phyloP scores from a whole-genome alignment of 1,284 basidiomycete genomes.

The Trametes sp. region DNA sequence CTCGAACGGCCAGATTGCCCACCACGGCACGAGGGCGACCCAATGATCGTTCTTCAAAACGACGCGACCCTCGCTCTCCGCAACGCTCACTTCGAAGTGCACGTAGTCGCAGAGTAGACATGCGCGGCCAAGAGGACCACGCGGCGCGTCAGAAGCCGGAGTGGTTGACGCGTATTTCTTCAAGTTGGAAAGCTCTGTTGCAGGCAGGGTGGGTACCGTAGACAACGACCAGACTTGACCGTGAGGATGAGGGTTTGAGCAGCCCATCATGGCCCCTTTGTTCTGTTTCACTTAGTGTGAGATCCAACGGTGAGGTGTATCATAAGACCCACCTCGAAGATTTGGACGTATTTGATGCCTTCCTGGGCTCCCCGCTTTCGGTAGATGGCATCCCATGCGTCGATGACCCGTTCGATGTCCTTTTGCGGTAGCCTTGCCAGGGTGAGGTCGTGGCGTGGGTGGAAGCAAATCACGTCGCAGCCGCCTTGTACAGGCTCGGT shows the following conservation, averaged over 20 bases:
- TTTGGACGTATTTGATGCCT: conserved; percentile 85
- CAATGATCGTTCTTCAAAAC: conserved; percentile 84
- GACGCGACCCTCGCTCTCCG: conserved; percentile 62
- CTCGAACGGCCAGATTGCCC: conserved; percentile 97
- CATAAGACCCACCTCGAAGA: conserved; percentile 74
- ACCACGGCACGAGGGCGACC: conserved; percentile 92
- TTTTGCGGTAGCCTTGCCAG: conserved; percentile 72
- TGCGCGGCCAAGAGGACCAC: conserved; percentile 64
- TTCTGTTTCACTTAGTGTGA: conserved; percentile 64
- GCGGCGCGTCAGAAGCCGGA: conserved; percentile 54
- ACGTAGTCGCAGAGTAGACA: conserved; percentile 91
- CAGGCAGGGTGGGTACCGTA: conserved; percentile 75
- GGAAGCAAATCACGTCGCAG: conserved; percentile 93
- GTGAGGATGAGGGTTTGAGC: conserved; percentile 95
- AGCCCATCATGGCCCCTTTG: conserved; percentile 96
- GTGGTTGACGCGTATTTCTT: conserved; percentile 58
- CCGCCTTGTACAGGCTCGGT: conserved; percentile 80
- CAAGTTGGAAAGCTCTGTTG: conserved; percentile 70
- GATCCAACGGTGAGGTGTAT: not conserved
- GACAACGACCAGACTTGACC: conserved; percentile 92
- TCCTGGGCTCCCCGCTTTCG: conserved; percentile 64
- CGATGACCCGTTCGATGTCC: conserved; percentile 77
- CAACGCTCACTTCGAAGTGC: conserved; percentile 65
- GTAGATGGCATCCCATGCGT: conserved; percentile 82
- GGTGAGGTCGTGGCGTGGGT: conserved; percentile 91